These are phyloP conservation scores for Trichoderma lentiforme DNA, from an alignment of 2,329 filamentous ascomycete species.

Conservation along the genomic window DNA sequence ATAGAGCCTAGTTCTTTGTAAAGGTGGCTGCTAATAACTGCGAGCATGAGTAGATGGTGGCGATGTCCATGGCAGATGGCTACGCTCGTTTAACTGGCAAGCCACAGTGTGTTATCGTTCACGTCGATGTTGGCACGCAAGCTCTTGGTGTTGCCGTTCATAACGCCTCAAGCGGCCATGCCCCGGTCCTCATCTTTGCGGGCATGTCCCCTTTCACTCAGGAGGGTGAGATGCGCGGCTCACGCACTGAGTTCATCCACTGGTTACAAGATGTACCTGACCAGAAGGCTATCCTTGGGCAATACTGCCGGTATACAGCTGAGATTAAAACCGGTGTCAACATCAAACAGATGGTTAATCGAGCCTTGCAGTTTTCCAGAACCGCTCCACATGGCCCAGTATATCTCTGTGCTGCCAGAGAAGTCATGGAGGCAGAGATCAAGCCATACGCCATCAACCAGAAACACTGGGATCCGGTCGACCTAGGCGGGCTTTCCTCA, in stretches of 20 bases:
- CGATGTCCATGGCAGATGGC: slow-evolving; percentile 2
- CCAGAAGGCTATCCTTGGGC: neutral
- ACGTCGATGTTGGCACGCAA: neutral
- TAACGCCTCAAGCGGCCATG: neutral
- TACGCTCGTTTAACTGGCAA: neutral
- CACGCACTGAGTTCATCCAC: neutral
- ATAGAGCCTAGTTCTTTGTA: neutral
- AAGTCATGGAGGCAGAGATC: neutral
- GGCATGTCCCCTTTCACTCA: neutral
- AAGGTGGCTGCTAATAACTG: neutral
- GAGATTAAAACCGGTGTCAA: neutral
- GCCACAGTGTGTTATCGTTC: neutral
- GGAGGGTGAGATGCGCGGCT: neutral
- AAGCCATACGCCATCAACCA: neutral
- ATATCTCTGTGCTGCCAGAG: neutral
- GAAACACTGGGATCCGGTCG: neutral
- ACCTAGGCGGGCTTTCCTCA: neutral
- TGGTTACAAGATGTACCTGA: neutral
- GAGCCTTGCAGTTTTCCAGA: neutral
- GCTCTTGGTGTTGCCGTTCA: neutral
- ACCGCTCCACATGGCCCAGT: neutral
- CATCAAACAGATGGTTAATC: neutral
- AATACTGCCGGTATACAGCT: neutral
- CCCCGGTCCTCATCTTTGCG: neutral
- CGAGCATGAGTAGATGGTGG: neutral